Evolutionary conservation across 108 stramenopile species (phyloP), one percentile per base, ranked within the genome.

Genomic region (Fistulifera pelliculosa): DNA sequence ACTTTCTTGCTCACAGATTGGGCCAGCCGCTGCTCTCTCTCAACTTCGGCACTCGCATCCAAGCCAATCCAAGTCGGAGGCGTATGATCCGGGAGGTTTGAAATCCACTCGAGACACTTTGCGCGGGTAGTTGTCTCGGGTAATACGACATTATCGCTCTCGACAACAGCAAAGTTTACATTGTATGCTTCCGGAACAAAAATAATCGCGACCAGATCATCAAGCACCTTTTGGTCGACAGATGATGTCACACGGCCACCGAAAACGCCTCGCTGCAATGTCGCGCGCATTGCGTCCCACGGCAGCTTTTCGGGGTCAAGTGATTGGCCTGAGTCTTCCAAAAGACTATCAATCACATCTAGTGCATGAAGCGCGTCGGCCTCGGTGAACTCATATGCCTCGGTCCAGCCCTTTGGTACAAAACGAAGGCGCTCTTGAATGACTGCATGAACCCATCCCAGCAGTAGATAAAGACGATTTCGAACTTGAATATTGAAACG

Each of bases 371-470:
- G 54, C 8, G 94, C 90, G 66, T 98, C 99, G 2, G 96, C 90
- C 60, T 98, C 97, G 26, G 90, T 94, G 65, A 96, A 97, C 47
- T 97, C 96, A 58, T 97, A 96, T 39, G 58, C 63, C 61, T 98
- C 87, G 25, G 86, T 83, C 96, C 96, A 99, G 8, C 96, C 99
- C 13, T 69, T 52, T 10, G 98, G 98, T 27, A 83, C 81, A 61
- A 94, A 98, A 1, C 96, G 80, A 24, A 97, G 67, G n/a, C 97
- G 78, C 64, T 99, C 99, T 58, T 90, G 90, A 19, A 98, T 80
- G 28, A 97, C 93, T 0, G 96, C 94, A 64, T 99, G 96, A 15
- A 80, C 70, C 97, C 96, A 97, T 7, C 87, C 96, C 16, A 98
- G 61, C 18, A 96, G 48, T 49, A 96, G 61, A 60, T 94, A 96